Percentiles rank a stretch among this genome's conserved stretches.
Conservation (phyloP, 192 early-diverging fungal species). For the Coemansia sp. region DNA sequence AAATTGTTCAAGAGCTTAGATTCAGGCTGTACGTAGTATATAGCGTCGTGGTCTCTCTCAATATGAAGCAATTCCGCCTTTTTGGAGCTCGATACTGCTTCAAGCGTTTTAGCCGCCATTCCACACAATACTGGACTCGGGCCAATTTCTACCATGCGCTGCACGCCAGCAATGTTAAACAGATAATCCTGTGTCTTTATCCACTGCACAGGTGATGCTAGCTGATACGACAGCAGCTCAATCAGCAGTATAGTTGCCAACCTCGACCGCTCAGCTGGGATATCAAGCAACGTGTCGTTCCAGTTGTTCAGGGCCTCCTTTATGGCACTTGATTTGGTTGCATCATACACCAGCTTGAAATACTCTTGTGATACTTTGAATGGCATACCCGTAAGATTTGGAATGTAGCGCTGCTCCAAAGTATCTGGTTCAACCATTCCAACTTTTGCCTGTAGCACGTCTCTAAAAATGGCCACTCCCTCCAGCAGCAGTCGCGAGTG, state of each 20-base stretch:
- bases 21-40: slow-evolving; percentile 16
- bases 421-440: slow-evolving; percentile 60
- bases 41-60: slow-evolving; percentile 19
- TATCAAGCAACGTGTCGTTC: slow-evolving; percentile 17
- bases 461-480: slow-evolving; percentile 84
- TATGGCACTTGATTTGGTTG: slow-evolving; percentile 69
- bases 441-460: slow-evolving; percentile 72
- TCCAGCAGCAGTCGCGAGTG: slow-evolving; percentile 76
- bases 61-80: slow-evolving; percentile 14
- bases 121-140: slow-evolving; percentile 82
- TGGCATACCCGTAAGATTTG: slow-evolving; percentile 89
- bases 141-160: slow-evolving; percentile 87
- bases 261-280: slow-evolving; percentile 63
- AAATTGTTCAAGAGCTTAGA: too few relatives aligned
- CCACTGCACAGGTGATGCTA: slow-evolving; percentile 95
- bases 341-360: slow-evolving; percentile 66
- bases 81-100: background rate
- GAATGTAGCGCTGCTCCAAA: slow-evolving; percentile 82
- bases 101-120: slow-evolving; percentile 70
- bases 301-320: slow-evolving; percentile 69
- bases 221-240: slow-evolving; percentile 90
- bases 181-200: slow-evolving; percentile 89
- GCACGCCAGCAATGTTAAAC: slow-evolving; percentile 72
- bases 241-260: slow-evolving; percentile 78
- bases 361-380: slow-evolving; percentile 79